A percentile compares a stretch with the other conserved stretches of the same genome.
Conservation (phyloP, 768 basidiomycete species). For the Collybiopsis luxurians region DNA sequence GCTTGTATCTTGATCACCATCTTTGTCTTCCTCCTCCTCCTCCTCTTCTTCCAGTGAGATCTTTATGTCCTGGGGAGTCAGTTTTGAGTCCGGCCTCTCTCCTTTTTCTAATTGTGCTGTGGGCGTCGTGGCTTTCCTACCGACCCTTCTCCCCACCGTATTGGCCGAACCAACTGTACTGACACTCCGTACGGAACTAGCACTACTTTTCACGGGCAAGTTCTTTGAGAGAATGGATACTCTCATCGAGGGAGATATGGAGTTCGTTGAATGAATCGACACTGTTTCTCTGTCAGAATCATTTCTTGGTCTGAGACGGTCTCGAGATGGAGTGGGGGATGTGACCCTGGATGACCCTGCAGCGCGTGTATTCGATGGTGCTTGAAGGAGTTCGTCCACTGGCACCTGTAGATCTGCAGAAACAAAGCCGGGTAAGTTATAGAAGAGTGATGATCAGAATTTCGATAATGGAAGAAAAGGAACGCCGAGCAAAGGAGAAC, state of each 20-base stretch:
- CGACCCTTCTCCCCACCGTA: conserved; percentile 14
- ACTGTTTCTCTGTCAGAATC: conserved; percentile 37
- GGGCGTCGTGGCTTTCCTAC: conserved; percentile 11
- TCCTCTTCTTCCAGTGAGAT: neutral
- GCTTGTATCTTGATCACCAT: conserved; percentile 8
- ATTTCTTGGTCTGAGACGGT: conserved; percentile 11
- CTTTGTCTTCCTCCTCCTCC: conserved; percentile 10
- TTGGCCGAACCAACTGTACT: conserved; percentile 14
- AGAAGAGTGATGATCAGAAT: neutral
- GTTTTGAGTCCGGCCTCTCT: conserved; percentile 70
- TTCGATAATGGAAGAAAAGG: neutral
- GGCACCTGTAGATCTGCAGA: conserved; percentile 74
- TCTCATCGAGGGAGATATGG: conserved; percentile 6
- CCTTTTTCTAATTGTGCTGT: conserved; percentile 10
- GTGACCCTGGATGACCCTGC: neutral
- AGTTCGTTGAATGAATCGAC: conserved; percentile 24
- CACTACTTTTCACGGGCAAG: conserved; percentile 18
- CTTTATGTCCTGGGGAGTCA: conserved; percentile 41
- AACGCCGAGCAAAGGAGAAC: neutral
- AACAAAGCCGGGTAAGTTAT: too few species aligned
- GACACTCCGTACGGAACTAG: conserved; percentile 35
- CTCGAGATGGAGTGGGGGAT: conserved; percentile 21
- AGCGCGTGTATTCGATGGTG: conserved; percentile 17
- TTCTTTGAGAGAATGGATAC: conserved; percentile 30
- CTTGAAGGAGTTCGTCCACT: conserved; percentile 65